Conservation (phyloP, 192 early-diverging fungal genomes). For the Coemansia interrupta region DNA sequence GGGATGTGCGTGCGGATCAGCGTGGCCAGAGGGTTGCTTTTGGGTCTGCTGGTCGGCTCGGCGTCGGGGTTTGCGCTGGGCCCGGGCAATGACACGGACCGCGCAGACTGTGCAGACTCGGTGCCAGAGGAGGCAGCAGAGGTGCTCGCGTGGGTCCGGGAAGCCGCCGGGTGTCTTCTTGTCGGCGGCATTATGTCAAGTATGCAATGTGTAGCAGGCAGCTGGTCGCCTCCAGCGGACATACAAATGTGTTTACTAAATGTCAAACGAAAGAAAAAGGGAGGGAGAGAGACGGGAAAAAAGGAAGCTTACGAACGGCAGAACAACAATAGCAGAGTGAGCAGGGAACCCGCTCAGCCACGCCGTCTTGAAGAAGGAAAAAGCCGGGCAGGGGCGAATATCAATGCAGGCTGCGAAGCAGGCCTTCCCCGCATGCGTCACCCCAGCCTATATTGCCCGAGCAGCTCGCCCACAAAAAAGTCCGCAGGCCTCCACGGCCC, state of each 20-base stretch:
- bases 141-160: too few species aligned
- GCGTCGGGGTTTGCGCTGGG: too few species aligned
- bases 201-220: slow-evolving; percentile 23
- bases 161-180: neutral
- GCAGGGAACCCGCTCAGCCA: neutral
- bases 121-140: too few species aligned
- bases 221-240: slow-evolving; percentile 3
- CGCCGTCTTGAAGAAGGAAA: neutral
- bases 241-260: neutral
- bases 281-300: too few species aligned
- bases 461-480: too few species aligned
- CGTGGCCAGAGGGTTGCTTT: neutral
- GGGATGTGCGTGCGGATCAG: slow-evolving; percentile 9
- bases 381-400: neutral
- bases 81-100: too few species aligned
- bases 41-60: too few species aligned
- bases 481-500: too few species aligned
- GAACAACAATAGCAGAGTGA: neutral
- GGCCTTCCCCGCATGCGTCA: too few species aligned
- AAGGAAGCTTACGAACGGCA: neutral
- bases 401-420: too few species aligned
- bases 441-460: too few species aligned
- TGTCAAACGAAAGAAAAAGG: neutral
- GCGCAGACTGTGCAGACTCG: too few species aligned
- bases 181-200: slow-evolving; percentile 34